Evolutionary conservation across 1,284 basidiomycete genomes (phyloP).

Genomic region (Limonomyces culmigenus): DNA sequence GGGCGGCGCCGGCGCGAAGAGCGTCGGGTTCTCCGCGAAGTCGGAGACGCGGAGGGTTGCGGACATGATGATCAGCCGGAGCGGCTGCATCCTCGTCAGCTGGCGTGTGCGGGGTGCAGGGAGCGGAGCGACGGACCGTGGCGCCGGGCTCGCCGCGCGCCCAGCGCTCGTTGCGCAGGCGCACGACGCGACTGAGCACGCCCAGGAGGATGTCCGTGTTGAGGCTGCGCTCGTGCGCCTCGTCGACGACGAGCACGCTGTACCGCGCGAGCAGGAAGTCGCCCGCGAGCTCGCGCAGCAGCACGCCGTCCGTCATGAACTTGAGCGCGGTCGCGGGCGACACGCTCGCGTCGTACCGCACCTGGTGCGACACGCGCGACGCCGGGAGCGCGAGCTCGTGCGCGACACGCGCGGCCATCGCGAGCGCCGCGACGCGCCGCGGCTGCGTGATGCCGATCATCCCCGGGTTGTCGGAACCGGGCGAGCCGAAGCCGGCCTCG

Average conservation of each 20-base stretch:
- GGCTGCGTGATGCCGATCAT: constrained; percentile 99
- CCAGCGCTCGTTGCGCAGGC: constrained; percentile 81
- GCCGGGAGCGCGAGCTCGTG: constrained; percentile 74
- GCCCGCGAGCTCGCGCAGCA: constrained; percentile 81
- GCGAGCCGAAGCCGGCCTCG: constrained; percentile 89
- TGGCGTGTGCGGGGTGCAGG: constrained; percentile 1
- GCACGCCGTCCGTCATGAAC: constrained; percentile 99
- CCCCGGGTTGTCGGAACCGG: constrained; percentile 79
- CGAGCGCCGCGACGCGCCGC: constrained; percentile 91
- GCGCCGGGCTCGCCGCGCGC: constrained; percentile 46
- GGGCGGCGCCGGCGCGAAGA: constrained; percentile 79
- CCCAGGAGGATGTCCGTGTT: constrained; percentile 98
- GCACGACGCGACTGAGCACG: constrained; percentile 83
- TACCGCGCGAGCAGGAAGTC: constrained; percentile 88
- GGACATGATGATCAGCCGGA: constrained; percentile 96
- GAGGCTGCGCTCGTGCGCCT: constrained; percentile 95
- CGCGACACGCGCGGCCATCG: constrained; percentile 85
- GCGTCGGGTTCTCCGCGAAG: constrained; percentile 74
- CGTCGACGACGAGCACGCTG: constrained; percentile 90
- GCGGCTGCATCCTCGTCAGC: constrained; percentile 32
- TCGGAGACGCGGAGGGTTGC: constrained; percentile 91
- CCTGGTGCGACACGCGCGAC: constrained; percentile 84
- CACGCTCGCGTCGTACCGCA: constrained; percentile 91
- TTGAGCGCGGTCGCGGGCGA: constrained; percentile 86
- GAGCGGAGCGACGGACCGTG: constrained; percentile 28